Base-by-base conservation (phyloP, 805 yeast genomes). In the Nakazawaea sp. region DNA sequence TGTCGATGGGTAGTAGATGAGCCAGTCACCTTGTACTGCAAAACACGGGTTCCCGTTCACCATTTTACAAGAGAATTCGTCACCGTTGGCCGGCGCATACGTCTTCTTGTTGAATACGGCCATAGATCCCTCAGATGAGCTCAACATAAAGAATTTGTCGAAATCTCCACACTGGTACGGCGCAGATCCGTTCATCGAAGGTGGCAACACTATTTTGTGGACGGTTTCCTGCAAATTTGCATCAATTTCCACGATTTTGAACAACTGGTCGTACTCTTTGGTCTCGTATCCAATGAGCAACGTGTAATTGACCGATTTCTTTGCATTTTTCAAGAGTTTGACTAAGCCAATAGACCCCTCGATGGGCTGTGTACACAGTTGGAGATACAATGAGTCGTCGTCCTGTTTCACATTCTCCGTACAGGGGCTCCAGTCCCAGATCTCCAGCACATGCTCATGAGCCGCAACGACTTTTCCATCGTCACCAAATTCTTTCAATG, bases 21-120 rank as follows among this genome's bases (percentile, higher is more conserved):
- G 47, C 75, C 77, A 71, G 30, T 64, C 55, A 7, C 70, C 76
- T 26, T 61, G 60, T 2, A 74, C 31, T 46, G 73, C 80, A 45
- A 66, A 66, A 2, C 75, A 64, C 1, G 78, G 70, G 21, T 44
- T 38, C 10, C 54, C 58, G 34, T 64, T 67, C 15, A 46, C 7
- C 19, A 47, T 34, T 35, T 48, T 48, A n/a, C 51, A 33, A n/a
- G 30, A 27, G 13, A 42, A 34, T 3, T 36, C 35, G 20, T 30
- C 35, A 48, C 21, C 21, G 8, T 43, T 35, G 3, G 44, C 40
- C n/a, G 32, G 16, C 33, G 8, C 13, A 8, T 10, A 26, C n/a
- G 37, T 40, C 9, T 21, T 26, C 6, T 39, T 43, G 25, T 55
- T 44, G 40, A 55, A 53, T 1, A 58, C 38, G 1, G 54, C 43